Evolutionary conservation across 169 alveolate species (phyloP).

Genomic region (Eimeria acervulina): DNA sequence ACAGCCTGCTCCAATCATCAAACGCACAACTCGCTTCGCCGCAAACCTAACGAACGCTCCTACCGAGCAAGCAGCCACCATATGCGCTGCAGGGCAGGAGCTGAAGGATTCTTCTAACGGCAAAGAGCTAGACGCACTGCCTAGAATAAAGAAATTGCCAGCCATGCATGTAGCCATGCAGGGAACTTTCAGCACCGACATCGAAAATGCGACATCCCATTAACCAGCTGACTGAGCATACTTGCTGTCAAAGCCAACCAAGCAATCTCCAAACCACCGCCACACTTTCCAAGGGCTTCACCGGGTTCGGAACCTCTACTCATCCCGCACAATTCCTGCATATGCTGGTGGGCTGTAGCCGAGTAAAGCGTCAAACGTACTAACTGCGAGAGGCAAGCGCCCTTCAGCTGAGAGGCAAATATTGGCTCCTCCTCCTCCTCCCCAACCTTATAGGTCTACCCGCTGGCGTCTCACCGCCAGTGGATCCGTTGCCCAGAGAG

Average conservation of each 20-base stretch:
- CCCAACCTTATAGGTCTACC: too few species aligned
- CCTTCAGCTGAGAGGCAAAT: neutral
- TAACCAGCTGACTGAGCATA: neutral
- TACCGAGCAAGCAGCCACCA: neutral
- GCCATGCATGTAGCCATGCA: neutral
- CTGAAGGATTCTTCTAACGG: neutral
- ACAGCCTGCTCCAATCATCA: neutral
- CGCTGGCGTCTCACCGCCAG: too few species aligned
- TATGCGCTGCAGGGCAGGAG: neutral
- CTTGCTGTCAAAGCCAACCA: neutral
- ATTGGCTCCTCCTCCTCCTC: too few species aligned
- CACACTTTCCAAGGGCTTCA: neutral
- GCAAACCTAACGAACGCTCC: neutral
- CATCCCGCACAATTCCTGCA: neutral
- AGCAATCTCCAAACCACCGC: neutral
- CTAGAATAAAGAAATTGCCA: neutral
- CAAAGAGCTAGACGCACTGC: neutral
- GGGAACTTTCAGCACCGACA: neutral
- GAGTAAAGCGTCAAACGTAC: neutral
- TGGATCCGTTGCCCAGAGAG: neutral
- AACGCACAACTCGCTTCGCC: neutral
- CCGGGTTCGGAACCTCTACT: neutral
- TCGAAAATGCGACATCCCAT: neutral
- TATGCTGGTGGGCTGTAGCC: neutral
- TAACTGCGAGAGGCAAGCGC: neutral